phyloP scores from a whole-genome alignment of 495 filamentous ascomycete genomes.

The Aspergillus indologenus region DNA sequence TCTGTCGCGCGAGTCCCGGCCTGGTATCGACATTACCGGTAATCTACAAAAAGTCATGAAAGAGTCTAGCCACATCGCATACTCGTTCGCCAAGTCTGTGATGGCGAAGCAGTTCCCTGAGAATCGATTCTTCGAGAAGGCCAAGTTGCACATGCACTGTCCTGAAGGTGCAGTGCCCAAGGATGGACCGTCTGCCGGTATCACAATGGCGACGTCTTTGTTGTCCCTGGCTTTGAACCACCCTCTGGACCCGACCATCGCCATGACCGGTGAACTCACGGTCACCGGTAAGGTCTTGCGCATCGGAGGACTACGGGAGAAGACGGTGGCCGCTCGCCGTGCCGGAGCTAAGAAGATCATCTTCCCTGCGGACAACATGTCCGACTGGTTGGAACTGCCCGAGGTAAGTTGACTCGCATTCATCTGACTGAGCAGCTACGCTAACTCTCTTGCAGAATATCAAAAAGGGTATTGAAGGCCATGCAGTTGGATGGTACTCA shows the following conservation, averaged over 20 bases:
- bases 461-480: slow-evolving; percentile 89
- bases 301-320: slow-evolving; percentile 95
- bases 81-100: slow-evolving; percentile 89
- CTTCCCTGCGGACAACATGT: slow-evolving; percentile 91
- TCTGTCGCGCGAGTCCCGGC: slow-evolving; percentile 64
- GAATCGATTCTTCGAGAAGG: slow-evolving; percentile 95
- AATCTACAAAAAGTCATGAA: slow-evolving; percentile 98
- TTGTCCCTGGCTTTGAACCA: slow-evolving; percentile 78
- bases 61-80: slow-evolving; percentile 89
- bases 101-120: slow-evolving; percentile 80
- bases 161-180: slow-evolving; percentile 96
- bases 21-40: slow-evolving; percentile 84
- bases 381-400: slow-evolving; percentile 96
- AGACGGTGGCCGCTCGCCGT: slow-evolving; percentile 94
- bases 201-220: slow-evolving; percentile 94
- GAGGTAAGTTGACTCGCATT: slow-evolving; percentile 58
- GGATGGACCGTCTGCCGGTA: slow-evolving; percentile 92
- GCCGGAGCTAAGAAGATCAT: slow-evolving; percentile 94
- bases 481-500: slow-evolving; percentile 86
- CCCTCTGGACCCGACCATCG: slow-evolving; percentile 78
- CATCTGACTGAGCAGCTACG: not conserved
- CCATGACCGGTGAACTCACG: slow-evolving; percentile 98
- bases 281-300: slow-evolving; percentile 95
- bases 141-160: slow-evolving; percentile 92
- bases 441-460: slow-evolving; percentile 69